Evolutionary conservation across 768 basidiomycete genomes (phyloP), one percentile per base, ranked within the genome.

Genomic region (Trametes maxima): DNA sequence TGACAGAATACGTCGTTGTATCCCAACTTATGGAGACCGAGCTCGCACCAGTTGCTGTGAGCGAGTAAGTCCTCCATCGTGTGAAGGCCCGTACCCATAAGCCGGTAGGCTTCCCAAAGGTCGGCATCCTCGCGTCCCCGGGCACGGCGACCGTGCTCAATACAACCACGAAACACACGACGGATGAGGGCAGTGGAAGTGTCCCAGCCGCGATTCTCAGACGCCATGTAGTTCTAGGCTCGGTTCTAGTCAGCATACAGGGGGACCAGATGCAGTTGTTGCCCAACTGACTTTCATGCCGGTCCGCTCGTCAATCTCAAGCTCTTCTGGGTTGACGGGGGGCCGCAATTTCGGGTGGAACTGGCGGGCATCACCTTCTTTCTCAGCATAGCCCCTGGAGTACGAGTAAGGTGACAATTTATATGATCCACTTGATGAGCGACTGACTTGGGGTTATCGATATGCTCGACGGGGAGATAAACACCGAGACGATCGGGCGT

Each of bases 41-140:
- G 76, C 73, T 94, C 90, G 73, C 87, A 88, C 83, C 87, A 92
- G 74, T 93, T 87, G 69, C 84, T 85, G 71, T 92, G 92, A 1
- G 90, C 90, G 13, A 87, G 75, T 42, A 92, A 79, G 70, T 93
- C 89, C 69, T 92, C 89, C 73, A 87, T 76, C 3, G 86, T 87
- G 69, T 87, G 86, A 35, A 87, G 75, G 2, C 83, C 85, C 21
- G 82, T 85, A 3, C 90, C 90, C 17, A 92, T 78, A 10, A 90
- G 78, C 14, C 88, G 81, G 73, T 87, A 92, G 2, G 86, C 85
- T 65, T 88, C 86, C 73, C 77, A 88, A 16, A 84, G 78, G 48
- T 87, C 85, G 3, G 76, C 70, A 21, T 78, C 81, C 57, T 87
- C 84, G 46, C 78, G 73, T 1, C 84, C 83, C 8, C 76, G 69